Base-by-base conservation (phyloP, 129 eudicot species). In the Escallonia rubra region DNA sequence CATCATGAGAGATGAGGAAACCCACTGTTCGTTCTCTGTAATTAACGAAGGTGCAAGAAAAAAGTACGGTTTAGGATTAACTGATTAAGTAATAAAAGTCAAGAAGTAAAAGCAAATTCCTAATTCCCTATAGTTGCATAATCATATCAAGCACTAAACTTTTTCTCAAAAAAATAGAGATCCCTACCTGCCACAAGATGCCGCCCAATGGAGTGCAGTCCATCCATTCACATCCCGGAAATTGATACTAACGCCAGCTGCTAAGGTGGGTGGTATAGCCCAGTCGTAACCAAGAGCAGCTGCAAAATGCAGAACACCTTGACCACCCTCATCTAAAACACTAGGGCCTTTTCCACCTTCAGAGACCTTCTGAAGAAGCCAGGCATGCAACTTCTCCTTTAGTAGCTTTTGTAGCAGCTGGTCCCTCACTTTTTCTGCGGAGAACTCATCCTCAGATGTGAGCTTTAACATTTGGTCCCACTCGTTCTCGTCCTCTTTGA, bases 131-230 rank as follows among this genome's bases (percentile, higher is more conserved):
- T 15, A 70, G 44, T 66, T 41, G 51, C 51, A 67, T 12, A 6
- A 52, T 9, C 57, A 54, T 10, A 7, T 4, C 63, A 43, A 16
- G 44, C 52, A 42, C 40, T 67, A 44, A 4, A 67, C 41, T 15
- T 46, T 8, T 8, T 2, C 41, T 23, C 34, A 23, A 34, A 54
- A 54, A 54, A 4, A 9, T 50, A 38, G 13, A 50, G 46, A 41
- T 14, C 14, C 14, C 62, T 72, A 92, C 98, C 98, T 92, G 81
- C 98, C 98, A 82, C 80, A 89, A 57, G 56, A 82, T 66, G 98
- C 98, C 53, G 98, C 98, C 98, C 98, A 93, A 59, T 93, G 98
- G 45, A 93, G 96, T 12, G 98, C 96, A 11, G 96, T 93, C 98
- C 98, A 93, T 64, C 98, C 98, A 82, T 77, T 86, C 43, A 74